These are phyloP conservation scores for Tuber melanosporum DNA, from an alignment of 495 filamentous ascomycete genomes.

Conservation along the genomic window DNA sequence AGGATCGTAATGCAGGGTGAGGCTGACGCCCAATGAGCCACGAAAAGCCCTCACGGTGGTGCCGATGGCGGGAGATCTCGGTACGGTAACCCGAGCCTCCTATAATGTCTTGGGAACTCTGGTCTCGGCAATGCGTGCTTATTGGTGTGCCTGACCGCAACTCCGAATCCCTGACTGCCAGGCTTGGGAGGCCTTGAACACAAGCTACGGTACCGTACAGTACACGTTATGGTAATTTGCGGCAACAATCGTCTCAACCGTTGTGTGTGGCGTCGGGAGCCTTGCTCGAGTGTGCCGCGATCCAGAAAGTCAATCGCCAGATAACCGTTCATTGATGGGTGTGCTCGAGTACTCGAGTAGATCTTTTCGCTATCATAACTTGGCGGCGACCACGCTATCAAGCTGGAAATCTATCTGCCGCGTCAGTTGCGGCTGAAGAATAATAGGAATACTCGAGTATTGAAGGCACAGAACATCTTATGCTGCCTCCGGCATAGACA, in stretches of 20 bases:
- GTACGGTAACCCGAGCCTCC: background rate
- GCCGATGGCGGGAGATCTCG: background rate
- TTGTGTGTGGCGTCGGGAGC: background rate
- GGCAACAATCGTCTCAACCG: background rate
- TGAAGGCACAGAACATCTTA: background rate
- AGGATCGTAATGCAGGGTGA: background rate
- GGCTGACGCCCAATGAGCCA: background rate
- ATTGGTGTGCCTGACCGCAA: background rate
- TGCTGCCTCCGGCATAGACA: background rate
- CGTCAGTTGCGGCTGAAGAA: constrained; percentile 1
- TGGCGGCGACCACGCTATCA: background rate
- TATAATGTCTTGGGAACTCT: background rate
- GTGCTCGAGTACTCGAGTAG: background rate
- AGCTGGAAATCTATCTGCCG: background rate
- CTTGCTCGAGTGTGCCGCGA: background rate
- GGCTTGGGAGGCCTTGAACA: background rate
- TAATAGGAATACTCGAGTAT: background rate
- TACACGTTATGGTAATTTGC: background rate
- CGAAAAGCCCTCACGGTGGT: background rate
- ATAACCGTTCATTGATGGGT: background rate
- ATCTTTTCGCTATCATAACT: background rate
- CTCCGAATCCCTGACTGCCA: background rate
- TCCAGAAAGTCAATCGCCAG: background rate
- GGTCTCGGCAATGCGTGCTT: background rate
- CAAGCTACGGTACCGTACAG: background rate